Percentiles rank a stretch among this genome's conserved stretches.
Evolutionary conservation across 1,284 basidiomycete genomes (phyloP).

Genomic region (Caloboletus firmus): DNA sequence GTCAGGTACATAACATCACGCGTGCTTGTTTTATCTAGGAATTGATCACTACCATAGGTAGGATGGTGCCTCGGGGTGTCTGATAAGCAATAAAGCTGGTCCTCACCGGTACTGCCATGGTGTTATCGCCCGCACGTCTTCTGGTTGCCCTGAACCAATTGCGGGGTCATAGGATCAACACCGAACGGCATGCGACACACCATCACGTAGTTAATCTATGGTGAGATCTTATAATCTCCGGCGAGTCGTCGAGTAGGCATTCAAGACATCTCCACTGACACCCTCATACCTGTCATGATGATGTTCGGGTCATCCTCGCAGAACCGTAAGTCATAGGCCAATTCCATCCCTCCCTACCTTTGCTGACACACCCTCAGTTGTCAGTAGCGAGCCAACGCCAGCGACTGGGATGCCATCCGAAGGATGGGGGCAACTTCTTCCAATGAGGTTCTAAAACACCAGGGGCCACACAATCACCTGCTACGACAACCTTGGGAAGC

Average conservation of each 20-base stretch:
- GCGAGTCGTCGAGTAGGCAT: neutral
- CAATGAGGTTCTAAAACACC: neutral
- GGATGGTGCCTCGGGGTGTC: no score
- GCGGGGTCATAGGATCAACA: neutral
- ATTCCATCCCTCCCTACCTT: neutral
- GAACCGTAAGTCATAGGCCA: neutral
- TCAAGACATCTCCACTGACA: neutral
- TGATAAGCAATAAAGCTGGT: no score
- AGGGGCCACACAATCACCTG: neutral
- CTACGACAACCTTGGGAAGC: slow-evolving; percentile 5
- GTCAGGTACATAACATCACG: no score
- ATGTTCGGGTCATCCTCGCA: neutral
- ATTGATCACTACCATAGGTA: no score
- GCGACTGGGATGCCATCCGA: neutral
- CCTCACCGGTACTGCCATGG: neutral
- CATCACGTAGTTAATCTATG: neutral
- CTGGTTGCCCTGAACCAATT: neutral
- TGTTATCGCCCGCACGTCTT: neutral
- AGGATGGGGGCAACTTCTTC: neutral
- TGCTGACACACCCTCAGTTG: neutral
- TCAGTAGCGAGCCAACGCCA: neutral
- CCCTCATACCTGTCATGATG: neutral
- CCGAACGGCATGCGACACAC: neutral
- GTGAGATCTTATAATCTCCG: neutral
- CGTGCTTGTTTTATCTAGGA: no score